A percentile compares a stretch with the other conserved stretches of the same genome.
phyloP scores from a whole-genome alignment of 2,329 filamentous ascomycete genomes.

The Neoascochyta sp. region DNA sequence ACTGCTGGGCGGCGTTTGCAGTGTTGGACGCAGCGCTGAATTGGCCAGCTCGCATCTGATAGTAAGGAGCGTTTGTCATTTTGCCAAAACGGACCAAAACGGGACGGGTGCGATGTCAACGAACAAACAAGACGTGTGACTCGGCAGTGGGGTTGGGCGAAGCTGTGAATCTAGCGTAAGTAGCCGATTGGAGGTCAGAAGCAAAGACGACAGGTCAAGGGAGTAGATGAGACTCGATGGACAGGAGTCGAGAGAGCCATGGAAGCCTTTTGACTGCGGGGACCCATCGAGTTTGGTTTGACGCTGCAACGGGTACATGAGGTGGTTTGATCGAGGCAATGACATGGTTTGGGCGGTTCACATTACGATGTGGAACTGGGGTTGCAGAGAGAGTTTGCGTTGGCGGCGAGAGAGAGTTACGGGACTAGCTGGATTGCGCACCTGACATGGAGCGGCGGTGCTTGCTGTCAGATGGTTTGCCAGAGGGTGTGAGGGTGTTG shows the following conservation, averaged over 20 bases:
- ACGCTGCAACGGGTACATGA: conserved; percentile 6
- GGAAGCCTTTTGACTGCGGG: conserved; percentile 18
- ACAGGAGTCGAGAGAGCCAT: conserved; percentile 6
- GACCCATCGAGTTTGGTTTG: conserved; percentile 16
- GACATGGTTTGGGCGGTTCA: conserved; percentile 11
- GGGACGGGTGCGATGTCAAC: conserved; percentile 7
- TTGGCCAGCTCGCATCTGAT: conserved; percentile 30
- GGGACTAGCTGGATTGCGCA: conserved; percentile 15
- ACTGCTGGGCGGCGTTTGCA: conserved; percentile 20
- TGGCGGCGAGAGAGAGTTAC: conserved; percentile 3
- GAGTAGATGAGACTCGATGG: conserved; percentile 14
- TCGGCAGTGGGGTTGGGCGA: neutral
- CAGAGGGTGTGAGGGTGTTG: conserved; percentile 17
- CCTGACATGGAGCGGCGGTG: conserved; percentile 21
- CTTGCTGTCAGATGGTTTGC: conserved; percentile 26
- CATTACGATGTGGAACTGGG: conserved; percentile 2
- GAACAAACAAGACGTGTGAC: conserved; percentile 2
- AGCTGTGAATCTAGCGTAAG: conserved; percentile 22
- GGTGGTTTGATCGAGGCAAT: conserved; percentile 14
- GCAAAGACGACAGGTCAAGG: conserved; percentile 4
- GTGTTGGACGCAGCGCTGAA: conserved; percentile 18
- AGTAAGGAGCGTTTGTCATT: conserved; percentile 38
- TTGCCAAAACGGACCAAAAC: conserved; percentile 11
- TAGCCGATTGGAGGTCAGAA: conserved; percentile 9
- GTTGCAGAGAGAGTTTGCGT: conserved; percentile 6